phyloP scores from a whole-genome alignment of 2,329 filamentous ascomycete genomes.

The Aphanoascus verrucosus region DNA sequence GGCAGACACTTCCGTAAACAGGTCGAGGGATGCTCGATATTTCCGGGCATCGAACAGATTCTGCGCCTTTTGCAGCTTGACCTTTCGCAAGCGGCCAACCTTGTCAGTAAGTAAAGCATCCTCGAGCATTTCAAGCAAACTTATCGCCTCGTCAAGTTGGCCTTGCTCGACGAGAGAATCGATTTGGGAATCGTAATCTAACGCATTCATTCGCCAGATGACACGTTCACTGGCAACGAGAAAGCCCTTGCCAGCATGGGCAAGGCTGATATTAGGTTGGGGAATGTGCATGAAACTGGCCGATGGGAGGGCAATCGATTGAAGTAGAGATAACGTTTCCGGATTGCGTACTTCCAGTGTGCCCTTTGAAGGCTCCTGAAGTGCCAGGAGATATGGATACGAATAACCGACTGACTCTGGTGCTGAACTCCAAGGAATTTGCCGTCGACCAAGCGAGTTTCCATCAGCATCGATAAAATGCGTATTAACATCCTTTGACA shows the following conservation, averaged over 20 bases:
- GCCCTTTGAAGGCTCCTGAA: constrained; percentile 75
- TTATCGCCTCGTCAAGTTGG: constrained; percentile 83
- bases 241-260: constrained; percentile 92
- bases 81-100: constrained; percentile 63
- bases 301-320: constrained; percentile 70
- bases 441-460: constrained; percentile 67
- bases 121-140: constrained; percentile 77
- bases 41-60: constrained; percentile 69
- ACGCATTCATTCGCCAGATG: constrained; percentile 92
- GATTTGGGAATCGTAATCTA: constrained; percentile 83
- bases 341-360: constrained; percentile 85
- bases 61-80: constrained; percentile 88
- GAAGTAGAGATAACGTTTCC: constrained; percentile 77
- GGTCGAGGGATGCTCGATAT: constrained; percentile 74
- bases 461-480: constrained; percentile 80
- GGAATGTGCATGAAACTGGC: constrained; percentile 82
- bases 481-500: constrained; percentile 97
- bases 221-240: constrained; percentile 81
- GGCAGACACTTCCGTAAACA: constrained; percentile 83
- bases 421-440: constrained; percentile 83
- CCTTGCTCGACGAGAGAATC: constrained; percentile 64
- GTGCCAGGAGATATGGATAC: constrained; percentile 84
- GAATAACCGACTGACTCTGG: constrained; percentile 92
- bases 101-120: constrained; percentile 83
- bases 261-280: constrained; percentile 83